These are phyloP conservation scores for Colletotrichum musae DNA, from an alignment of 2,329 filamentous ascomycete genomes.

Conservation along the genomic window DNA sequence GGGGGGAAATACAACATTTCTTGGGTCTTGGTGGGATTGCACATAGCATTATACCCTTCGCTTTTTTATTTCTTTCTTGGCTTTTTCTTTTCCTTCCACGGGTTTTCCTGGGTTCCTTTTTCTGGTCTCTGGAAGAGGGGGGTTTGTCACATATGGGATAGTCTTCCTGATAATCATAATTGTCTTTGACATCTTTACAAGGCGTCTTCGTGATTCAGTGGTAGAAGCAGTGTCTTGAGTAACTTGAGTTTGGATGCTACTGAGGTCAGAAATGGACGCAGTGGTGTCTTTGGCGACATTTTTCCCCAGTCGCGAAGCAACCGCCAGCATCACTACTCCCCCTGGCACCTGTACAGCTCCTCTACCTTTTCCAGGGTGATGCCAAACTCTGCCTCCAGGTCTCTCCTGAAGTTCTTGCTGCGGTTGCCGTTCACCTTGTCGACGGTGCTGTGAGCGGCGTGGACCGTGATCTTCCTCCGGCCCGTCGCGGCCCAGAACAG, in stretches of 20 bases:
- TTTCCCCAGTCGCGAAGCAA: background rate
- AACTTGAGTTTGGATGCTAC: too few species aligned
- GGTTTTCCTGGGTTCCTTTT: too few species aligned
- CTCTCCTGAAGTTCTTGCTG: background rate
- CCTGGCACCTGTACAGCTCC: background rate
- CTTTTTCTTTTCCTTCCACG: too few species aligned
- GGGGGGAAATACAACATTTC: too few species aligned
- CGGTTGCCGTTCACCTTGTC: background rate
- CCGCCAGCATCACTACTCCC: background rate
- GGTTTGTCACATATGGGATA: slow-evolving; percentile 41
- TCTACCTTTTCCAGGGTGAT: background rate
- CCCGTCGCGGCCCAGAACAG: background rate
- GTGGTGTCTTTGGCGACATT: too few species aligned
- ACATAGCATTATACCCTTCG: too few species aligned
- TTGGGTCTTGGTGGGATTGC: too few species aligned
- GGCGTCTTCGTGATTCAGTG: background rate
- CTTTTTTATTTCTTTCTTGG: too few species aligned
- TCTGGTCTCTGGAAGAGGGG: too few species aligned
- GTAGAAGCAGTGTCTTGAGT: too few species aligned
- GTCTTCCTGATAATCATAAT: slow-evolving; percentile 42
- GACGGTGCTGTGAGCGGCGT: background rate
- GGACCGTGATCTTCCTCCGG: background rate
- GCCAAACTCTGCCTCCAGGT: background rate
- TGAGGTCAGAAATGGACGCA: too few species aligned
- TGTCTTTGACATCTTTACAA: slow-evolving; percentile 24